Percentiles rank a stretch among this genome's conserved stretches.
Conservation (phyloP, 225 moss, liverwort and hornwort species). For the Takakia lepidozioides region DNA sequence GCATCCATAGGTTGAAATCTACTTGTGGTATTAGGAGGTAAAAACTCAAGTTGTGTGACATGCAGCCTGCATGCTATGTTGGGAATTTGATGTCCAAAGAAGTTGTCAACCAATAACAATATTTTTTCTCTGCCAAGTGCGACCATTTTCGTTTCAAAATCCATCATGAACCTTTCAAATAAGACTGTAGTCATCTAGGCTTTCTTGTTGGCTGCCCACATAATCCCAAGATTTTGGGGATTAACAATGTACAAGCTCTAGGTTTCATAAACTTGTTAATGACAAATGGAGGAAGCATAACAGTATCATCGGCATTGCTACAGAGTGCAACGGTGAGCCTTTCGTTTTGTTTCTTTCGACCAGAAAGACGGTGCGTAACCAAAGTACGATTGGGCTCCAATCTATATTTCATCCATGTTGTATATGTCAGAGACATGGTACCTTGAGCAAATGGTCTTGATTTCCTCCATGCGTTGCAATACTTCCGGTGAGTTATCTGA, state of each 20-base stretch:
- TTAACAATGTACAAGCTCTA: neutral
- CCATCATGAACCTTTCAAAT: neutral
- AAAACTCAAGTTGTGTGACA: neutral
- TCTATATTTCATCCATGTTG: neutral
- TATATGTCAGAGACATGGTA: neutral
- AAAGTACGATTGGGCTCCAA: neutral
- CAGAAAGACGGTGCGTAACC: neutral
- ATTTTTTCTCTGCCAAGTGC: neutral
- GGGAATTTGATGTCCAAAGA: neutral
- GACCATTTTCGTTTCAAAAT: neutral
- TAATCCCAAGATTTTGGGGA: neutral
- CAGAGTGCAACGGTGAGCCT: neutral
- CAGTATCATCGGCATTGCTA: neutral
- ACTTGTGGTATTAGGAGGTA: no score
- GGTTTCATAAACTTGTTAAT: neutral
- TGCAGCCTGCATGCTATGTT: neutral
- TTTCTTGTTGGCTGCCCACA: neutral
- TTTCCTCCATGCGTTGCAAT: neutral
- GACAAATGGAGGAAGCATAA: neutral
- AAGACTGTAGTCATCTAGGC: neutral
- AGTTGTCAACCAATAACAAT: constrained; percentile 1
- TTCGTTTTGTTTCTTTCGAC: neutral
- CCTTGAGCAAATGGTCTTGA: constrained; percentile 1
- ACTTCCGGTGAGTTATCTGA: neutral
- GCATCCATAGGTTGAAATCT: neutral